phyloP scores from a whole-genome alignment of 176 grass and related monocot genomes.

The Oryza punctata region DNA sequence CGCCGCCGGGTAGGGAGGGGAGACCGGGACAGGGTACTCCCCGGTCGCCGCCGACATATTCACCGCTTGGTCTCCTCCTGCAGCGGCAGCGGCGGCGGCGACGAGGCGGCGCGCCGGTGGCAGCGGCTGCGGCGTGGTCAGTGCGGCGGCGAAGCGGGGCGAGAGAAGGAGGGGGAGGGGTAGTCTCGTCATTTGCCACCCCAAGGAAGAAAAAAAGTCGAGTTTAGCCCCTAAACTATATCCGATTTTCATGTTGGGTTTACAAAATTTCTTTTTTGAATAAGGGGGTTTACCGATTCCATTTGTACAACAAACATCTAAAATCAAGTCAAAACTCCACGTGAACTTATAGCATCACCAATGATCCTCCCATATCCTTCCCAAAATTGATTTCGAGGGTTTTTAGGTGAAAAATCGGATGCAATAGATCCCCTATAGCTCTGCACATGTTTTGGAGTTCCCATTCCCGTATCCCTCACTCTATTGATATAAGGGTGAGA shows the following conservation, averaged over 20 bases:
- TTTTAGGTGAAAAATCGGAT: too few species aligned
- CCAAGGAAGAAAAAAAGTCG: background rate
- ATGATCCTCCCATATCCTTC: too few species aligned
- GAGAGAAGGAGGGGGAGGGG: constrained; percentile 31
- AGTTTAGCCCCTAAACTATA: background rate
- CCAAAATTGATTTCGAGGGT: too few species aligned
- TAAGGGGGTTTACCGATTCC: too few species aligned
- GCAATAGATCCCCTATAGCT: too few species aligned
- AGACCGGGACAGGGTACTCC: constrained; percentile 63
- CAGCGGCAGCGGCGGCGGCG: background rate
- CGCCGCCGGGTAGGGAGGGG: constrained; percentile 69
- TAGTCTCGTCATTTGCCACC: constrained; percentile 48
- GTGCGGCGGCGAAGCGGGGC: background rate
- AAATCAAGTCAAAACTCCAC: too few species aligned
- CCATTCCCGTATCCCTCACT: too few species aligned
- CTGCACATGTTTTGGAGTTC: too few species aligned
- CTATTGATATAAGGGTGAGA: too few species aligned
- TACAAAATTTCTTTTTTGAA: too few species aligned
- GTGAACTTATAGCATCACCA: too few species aligned
- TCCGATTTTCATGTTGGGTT: background rate
- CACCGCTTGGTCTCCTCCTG: background rate
- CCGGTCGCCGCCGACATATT: constrained; percentile 21
- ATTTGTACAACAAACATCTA: too few species aligned
- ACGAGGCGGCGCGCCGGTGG: constrained; percentile 1
- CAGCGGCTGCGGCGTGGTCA: background rate